phyloP scores from a whole-genome alignment of 2,329 filamentous ascomycete species.

The Parascedosporium putredinis region DNA sequence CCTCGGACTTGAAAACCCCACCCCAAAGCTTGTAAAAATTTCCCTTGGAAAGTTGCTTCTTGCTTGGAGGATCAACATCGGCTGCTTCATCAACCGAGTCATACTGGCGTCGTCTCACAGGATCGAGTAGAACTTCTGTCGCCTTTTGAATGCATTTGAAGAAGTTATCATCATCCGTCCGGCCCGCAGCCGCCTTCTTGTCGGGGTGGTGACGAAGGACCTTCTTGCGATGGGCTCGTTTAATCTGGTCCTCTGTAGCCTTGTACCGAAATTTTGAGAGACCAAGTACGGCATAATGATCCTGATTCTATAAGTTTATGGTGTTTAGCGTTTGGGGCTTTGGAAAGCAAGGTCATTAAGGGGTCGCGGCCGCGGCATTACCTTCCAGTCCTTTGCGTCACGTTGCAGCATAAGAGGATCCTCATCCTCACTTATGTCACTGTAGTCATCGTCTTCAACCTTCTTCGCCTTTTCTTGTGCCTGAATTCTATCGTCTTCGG shows the following conservation, averaged over 20 bases:
- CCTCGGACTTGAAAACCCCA: slow-evolving; percentile 82
- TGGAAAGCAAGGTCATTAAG: too few species aligned
- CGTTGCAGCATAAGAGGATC: slow-evolving; percentile 84
- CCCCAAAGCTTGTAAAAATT: slow-evolving; percentile 96
- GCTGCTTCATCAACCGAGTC: slow-evolving; percentile 94
- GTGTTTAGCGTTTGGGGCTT: not conserved
- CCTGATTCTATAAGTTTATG: slow-evolving; percentile 58
- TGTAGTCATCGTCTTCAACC: slow-evolving; percentile 80
- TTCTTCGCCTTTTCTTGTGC: slow-evolving; percentile 93
- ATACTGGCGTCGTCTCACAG: slow-evolving; percentile 84
- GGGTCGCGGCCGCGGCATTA: too few species aligned
- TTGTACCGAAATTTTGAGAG: slow-evolving; percentile 84
- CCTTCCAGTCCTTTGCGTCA: slow-evolving; percentile 99
- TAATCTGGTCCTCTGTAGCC: slow-evolving; percentile 97
- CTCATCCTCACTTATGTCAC: slow-evolving; percentile 88
- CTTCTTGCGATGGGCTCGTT: slow-evolving; percentile 98
- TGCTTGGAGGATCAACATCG: slow-evolving; percentile 81
- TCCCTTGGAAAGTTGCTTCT: slow-evolving; percentile 77
- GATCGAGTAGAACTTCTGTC: slow-evolving; percentile 85
- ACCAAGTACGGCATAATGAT: slow-evolving; percentile 95
- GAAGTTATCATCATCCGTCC: slow-evolving; percentile 89
- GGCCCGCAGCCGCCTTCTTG: slow-evolving; percentile 89
- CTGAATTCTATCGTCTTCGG: slow-evolving; percentile 95
- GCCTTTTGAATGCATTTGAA: slow-evolving; percentile 99
- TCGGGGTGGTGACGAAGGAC: slow-evolving; percentile 97